Evolutionary conservation across 2,329 filamentous ascomycete species (phyloP).

Genomic region (Aspergillus tubingensis): DNA sequence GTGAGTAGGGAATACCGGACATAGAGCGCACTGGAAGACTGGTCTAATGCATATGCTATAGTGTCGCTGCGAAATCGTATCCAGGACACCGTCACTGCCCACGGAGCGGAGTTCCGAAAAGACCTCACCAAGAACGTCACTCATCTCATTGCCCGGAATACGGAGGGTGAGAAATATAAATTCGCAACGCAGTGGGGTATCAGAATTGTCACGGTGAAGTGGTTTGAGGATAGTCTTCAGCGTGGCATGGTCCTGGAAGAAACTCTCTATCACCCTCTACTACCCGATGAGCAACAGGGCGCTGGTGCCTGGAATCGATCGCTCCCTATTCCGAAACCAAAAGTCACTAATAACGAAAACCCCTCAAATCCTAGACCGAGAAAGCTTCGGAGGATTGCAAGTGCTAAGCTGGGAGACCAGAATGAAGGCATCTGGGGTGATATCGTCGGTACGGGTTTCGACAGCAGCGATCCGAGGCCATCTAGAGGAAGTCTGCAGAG

Average conservation of each 20-base stretch:
- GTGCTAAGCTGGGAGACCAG: conserved; percentile 77
- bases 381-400: conserved; percentile 85
- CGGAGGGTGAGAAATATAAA: conserved; percentile 85
- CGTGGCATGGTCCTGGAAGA: conserved; percentile 92
- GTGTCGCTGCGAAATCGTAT: conserved; percentile 69
- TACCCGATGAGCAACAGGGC: conserved; percentile 72
- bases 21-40: background rate
- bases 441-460: conserved; percentile 63
- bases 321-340: conserved; percentile 30
- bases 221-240: conserved; percentile 79
- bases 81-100: conserved; percentile 63
- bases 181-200: conserved; percentile 84
- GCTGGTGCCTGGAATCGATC: conserved; percentile 71
- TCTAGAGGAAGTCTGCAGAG: conserved; percentile 31
- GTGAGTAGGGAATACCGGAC: conserved; percentile 42
- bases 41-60: conserved; percentile 29
- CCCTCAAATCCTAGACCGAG: conserved; percentile 63
- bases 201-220: conserved; percentile 76
- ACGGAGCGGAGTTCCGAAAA: conserved; percentile 82
- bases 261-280: conserved; percentile 73
- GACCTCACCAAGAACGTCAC: conserved; percentile 85
- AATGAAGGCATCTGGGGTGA: conserved; percentile 87
- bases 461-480: conserved; percentile 27
- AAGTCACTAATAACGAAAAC: conserved; percentile 46
- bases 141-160: conserved; percentile 77